These are phyloP conservation scores for Solanum clarkiae DNA, from an alignment of 257 asterid species.

Conservation along the genomic window DNA sequence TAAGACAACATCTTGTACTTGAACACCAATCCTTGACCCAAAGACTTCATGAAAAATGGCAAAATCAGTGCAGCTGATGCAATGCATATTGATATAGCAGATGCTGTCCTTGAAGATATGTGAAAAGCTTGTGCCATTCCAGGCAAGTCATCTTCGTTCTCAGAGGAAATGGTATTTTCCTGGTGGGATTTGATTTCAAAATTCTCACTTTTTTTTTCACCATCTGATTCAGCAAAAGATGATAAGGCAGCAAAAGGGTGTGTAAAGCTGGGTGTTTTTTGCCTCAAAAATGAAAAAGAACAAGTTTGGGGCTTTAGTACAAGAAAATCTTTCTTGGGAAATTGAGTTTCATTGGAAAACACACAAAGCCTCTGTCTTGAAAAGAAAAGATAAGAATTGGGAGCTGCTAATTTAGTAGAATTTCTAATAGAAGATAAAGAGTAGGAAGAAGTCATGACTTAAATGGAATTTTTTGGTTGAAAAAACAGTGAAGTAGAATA, in stretches of 20 bases:
- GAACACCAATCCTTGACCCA: conserved; percentile 41
- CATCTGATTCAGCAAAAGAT: conserved; percentile 53
- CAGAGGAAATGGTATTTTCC: conserved; percentile 5
- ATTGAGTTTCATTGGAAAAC: conserved; percentile 8
- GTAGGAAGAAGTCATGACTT: conserved; percentile 53
- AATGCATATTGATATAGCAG: conserved; percentile 66
- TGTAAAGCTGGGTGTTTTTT: conserved; percentile 6
- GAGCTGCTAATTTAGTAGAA: conserved; percentile 20
- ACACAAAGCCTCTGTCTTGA: conserved; percentile 16
- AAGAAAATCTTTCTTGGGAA: conserved; percentile 23
- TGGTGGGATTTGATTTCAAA: conserved; percentile 2
- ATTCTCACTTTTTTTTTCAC: conserved; percentile 14
- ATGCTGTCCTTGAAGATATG: conserved; percentile 59
- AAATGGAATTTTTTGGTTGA: neutral
- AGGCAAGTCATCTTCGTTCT: conserved; percentile 15
- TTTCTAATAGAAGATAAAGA: conserved; percentile 39
- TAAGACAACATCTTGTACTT: conserved; percentile 53
- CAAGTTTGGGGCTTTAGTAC: conserved; percentile 21
- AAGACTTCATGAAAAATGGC: conserved; percentile 63
- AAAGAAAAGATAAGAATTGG: conserved; percentile 18
- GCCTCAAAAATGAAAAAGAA: conserved; percentile 13
- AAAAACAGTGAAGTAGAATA: neutral
- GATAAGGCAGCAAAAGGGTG: conserved; percentile 51
- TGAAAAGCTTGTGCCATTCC: conserved; percentile 84
- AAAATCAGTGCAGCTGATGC: conserved; percentile 59